A percentile compares a stretch with the other conserved stretches of the same genome.
Evolutionary conservation across 768 basidiomycete species (phyloP).

Genomic region (Cytidiella melzeri): DNA sequence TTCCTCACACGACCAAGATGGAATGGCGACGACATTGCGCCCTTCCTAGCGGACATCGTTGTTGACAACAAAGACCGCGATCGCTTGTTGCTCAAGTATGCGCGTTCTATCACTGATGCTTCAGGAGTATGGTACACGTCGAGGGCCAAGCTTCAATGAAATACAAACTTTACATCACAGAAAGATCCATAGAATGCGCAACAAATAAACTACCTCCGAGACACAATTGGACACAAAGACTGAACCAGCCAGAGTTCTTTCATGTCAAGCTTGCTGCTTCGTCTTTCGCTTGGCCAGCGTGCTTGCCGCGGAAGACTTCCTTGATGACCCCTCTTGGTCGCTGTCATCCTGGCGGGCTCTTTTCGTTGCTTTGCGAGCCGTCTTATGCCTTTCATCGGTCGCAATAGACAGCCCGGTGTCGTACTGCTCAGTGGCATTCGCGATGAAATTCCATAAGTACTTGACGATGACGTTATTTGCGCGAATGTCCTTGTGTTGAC

Average conservation of each 20-base stretch:
- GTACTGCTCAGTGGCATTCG: conserved; percentile 26
- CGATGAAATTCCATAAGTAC: conserved; percentile 53
- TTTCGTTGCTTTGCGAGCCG: too few relatives aligned
- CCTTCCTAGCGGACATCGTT: conserved; percentile 78
- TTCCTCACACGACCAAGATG: conserved; percentile 77
- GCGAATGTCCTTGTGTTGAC: conserved; percentile 56
- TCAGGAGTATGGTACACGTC: conserved; percentile 73
- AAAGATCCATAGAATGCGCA: not conserved
- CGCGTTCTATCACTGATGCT: conserved; percentile 65
- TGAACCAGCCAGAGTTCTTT: not conserved
- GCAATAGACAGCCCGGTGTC: conserved; percentile 2
- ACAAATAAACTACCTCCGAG: not conserved
- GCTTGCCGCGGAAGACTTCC: too few relatives aligned
- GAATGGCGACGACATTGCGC: conserved; percentile 73
- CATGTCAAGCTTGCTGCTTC: not conserved
- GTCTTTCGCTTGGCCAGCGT: not conserved
- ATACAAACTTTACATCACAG: conserved; percentile 31
- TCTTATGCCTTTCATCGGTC: too few relatives aligned
- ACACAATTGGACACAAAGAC: too few relatives aligned
- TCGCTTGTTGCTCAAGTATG: conserved; percentile 81
- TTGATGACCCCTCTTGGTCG: too few relatives aligned
- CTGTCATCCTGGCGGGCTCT: too few relatives aligned
- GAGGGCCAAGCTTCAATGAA: conserved; percentile 35
- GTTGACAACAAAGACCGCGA: conserved; percentile 85
- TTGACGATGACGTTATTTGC: conserved; percentile 51